Evolutionary conservation across 179 eudicot species (phyloP), one percentile per base, ranked within the genome.

Genomic region (Gypsophila paniculata): DNA sequence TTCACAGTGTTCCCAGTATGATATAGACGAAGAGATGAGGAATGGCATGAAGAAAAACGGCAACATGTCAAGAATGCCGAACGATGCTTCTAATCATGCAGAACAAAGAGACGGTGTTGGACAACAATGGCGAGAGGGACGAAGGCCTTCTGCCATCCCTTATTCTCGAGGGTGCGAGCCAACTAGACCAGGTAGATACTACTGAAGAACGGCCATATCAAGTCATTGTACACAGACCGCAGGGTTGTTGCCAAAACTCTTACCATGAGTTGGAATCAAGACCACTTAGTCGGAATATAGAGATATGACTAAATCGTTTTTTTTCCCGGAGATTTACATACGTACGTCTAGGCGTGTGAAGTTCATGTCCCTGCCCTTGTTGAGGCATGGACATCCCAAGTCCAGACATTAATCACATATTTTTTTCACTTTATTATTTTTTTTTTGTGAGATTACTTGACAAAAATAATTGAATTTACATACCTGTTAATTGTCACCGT

Each of bases 1-100:
- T n/a, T n/a, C n/a, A n/a, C 84, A 91, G 97, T 85, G 95, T 12
- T 76, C 76, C 11, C 82, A 76, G 58, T 87, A 91, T 61, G 89
- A 89, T 63, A 73, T 74, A n/a, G 87, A 91, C 61, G 95, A 89
- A 80, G 97, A 87, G 54, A 74, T 76, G 44, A 86, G 92, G 61
- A 84, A 79, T 36, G 70, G 83, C 46, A 79, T 68, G 36, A 87
- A 72, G 76, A 81, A 81, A 62, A 74, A 70, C 57, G 78, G 76
- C 70, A 80, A 68, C 67, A 77, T 67, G n/a, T 79, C 84, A 52
- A 80, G 86, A 66, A 79, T 59, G 76, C 80, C 69, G n/a, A 74
- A 86, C 8, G 89, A 87, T 59, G 29, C 64, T 69, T 74, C 83
- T 65, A 76, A 71, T 58, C 74, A 82, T 58, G 70, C 84, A 38